phyloP scores from a whole-genome alignment of 2,329 filamentous ascomycete species.

The Nemania serpens region DNA sequence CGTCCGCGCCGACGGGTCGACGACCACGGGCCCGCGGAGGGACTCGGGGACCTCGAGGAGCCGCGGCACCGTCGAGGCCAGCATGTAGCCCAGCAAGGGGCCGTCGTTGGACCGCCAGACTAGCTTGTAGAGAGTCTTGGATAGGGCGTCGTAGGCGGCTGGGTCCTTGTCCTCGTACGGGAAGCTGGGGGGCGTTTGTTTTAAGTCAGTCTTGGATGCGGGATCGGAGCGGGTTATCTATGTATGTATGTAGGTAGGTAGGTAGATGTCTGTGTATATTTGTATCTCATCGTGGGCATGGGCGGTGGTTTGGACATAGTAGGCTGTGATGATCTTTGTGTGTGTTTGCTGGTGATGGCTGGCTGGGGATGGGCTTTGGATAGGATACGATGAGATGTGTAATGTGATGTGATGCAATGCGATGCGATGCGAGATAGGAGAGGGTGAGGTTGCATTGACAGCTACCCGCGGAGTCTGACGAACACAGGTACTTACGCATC shows the following conservation, averaged over 20 bases:
- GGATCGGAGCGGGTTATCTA: background rate
- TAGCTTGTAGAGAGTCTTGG: conserved; percentile 69
- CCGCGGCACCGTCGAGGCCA: conserved; percentile 54
- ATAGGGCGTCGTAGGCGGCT: conserved; percentile 57
- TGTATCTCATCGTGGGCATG: too few species aligned
- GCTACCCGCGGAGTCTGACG: too few species aligned
- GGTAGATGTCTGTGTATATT: too few species aligned
- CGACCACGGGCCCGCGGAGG: conserved; percentile 62
- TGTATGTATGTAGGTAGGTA: too few species aligned
- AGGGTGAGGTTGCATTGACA: too few species aligned
- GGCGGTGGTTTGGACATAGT: too few species aligned
- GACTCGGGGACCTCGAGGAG: conserved; percentile 53
- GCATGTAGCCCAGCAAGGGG: conserved; percentile 60
- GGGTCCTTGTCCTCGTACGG: conserved; percentile 71
- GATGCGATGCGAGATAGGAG: too few species aligned
- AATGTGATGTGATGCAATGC: too few species aligned
- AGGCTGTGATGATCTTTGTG: too few species aligned
- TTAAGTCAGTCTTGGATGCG: background rate
- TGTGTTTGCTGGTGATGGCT: too few species aligned
- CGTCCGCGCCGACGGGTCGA: conserved; percentile 64
- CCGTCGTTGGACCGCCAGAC: conserved; percentile 59
- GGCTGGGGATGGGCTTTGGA: too few species aligned
- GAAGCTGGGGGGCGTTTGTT: conserved; percentile 59
- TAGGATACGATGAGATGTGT: too few species aligned
- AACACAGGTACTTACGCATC: conserved; percentile 59